These are phyloP conservation scores for Coccomyxa sp. DNA, from an alignment of 139 green algal species.

Conservation along the genomic window DNA sequence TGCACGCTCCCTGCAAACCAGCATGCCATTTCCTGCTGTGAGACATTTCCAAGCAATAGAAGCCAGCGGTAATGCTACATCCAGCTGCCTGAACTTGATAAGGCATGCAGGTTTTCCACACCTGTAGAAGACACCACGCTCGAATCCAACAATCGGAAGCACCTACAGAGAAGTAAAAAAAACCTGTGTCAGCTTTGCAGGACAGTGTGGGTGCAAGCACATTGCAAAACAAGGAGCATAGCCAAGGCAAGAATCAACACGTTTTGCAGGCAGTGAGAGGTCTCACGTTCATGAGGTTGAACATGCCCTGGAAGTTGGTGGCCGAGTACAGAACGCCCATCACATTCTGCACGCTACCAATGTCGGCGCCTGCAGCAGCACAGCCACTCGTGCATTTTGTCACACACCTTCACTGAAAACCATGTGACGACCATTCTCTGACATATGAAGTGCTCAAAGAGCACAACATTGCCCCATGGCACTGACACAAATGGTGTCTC, in stretches of 20 bases:
- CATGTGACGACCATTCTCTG: too few species aligned
- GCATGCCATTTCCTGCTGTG: neutral
- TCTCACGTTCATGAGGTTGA: slow-evolving; percentile 37
- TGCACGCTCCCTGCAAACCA: slow-evolving; percentile 25
- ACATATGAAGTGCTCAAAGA: too few species aligned
- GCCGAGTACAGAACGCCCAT: slow-evolving; percentile 29
- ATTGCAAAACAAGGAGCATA: too few species aligned
- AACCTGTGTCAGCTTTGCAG: too few species aligned
- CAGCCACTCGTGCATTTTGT: neutral
- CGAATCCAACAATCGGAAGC: slow-evolving; percentile 18
- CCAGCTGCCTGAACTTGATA: too few species aligned
- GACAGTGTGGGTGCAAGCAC: too few species aligned
- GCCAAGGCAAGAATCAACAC: too few species aligned
- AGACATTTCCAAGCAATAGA: neutral
- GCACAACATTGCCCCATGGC: too few species aligned
- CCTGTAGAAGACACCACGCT: slow-evolving; percentile 33
- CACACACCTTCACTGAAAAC: too few species aligned
- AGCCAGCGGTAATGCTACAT: too few species aligned
- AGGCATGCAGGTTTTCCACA: neutral
- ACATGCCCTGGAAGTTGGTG: slow-evolving; percentile 38
- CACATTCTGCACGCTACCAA: slow-evolving; percentile 41
- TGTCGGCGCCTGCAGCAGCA: neutral
- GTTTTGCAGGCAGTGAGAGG: too few species aligned
- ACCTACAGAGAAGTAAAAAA: neutral
- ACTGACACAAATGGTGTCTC: too few species aligned